Percentiles rank a stretch among this genome's conserved stretches.
These are phyloP conservation scores for Rachicladosporium sp. DNA, from an alignment of 2,329 filamentous ascomycete species.

Conservation along the genomic window DNA sequence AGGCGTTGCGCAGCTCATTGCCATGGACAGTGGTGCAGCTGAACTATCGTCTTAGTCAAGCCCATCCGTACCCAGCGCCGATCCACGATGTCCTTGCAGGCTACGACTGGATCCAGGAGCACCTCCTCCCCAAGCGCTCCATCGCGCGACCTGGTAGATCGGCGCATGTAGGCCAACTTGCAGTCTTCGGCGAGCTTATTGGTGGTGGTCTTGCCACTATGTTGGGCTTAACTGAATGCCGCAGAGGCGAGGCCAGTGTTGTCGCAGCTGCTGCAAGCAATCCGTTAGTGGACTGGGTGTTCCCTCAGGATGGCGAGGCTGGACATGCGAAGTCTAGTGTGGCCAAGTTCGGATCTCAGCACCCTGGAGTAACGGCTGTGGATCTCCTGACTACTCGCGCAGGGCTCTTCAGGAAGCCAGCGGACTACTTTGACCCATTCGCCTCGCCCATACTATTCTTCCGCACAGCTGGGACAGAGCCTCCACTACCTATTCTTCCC, in stretches of 20 bases:
- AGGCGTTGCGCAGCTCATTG: conserved; percentile 25
- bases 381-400: conserved; percentile 24
- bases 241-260: conserved; percentile 27
- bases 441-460: conserved; percentile 40
- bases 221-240: conserved; percentile 39
- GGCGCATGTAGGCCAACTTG: conserved; percentile 23
- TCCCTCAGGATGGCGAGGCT: conserved; percentile 17
- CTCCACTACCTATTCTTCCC: conserved; percentile 10
- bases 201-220: conserved; percentile 37
- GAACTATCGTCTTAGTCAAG: conserved; percentile 31
- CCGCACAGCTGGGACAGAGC: conserved; percentile 28
- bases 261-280: conserved; percentile 35
- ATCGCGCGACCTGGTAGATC: conserved; percentile 16
- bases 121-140: conserved; percentile 21
- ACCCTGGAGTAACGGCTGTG: conserved; percentile 1
- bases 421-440: conserved; percentile 38
- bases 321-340: conserved; percentile 8
- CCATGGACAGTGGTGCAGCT: conserved; percentile 31
- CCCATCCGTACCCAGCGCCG: conserved; percentile 31
- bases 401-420: conserved; percentile 29
- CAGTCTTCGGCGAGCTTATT: conserved; percentile 36
- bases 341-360: conserved; percentile 1
- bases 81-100: conserved; percentile 35
- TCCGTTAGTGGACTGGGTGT: conserved; percentile 37
- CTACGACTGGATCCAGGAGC: conserved; percentile 35